Evolutionary conservation across 192 early-diverging fungal species (phyloP), one percentile per base, ranked within the genome.

Genomic region (Backusella sp.): DNA sequence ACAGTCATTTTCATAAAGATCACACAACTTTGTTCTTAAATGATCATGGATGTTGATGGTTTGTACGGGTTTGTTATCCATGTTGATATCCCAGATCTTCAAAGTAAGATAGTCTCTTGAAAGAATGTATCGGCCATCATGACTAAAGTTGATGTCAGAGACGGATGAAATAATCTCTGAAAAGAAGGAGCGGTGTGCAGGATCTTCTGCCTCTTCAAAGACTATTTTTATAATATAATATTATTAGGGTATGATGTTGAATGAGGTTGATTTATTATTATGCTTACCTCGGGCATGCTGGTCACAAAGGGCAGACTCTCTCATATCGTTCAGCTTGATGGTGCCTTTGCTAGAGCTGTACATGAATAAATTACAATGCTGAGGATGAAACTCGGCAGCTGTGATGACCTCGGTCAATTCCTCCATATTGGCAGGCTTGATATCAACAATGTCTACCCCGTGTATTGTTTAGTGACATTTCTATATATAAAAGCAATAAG

Each of bases 351-450:
- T 96, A 89, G 94, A 97, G 80, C 94, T 95, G 86, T 98, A 99
- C 90, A 96, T 94, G 83, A 99, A 99, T 72, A 96, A 80, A 86
- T 98, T 99, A 90, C 97, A 99, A 78, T 96, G 93, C 35, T 81
- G 73, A 1, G 97, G 97, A 76, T 99, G 97, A 87, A 99, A 99
- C 84, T 99, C 97, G 42, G 96, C 96, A 0, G 96, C 94, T 14
- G 97, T 99, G 79, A 99, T 99, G 77, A 99, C 97, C 80, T 99
- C 97, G 15, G 97, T 98, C 76, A 99, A 81, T 76, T 99, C 97
- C 79, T 99, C 97, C 97, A 99, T 99, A 81, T 98, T 98, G 34
- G 92, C 94, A 35, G 97, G 97, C 87, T 99, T 99, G 80, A 99
- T 98, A 80, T 99, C 97, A 68, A 99, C 96, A 85, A 99, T 96